A percentile compares a stretch with the other conserved stretches of the same genome.
phyloP scores from a whole-genome alignment of 2,329 filamentous ascomycete species.

The Xylariaceae sp. region DNA sequence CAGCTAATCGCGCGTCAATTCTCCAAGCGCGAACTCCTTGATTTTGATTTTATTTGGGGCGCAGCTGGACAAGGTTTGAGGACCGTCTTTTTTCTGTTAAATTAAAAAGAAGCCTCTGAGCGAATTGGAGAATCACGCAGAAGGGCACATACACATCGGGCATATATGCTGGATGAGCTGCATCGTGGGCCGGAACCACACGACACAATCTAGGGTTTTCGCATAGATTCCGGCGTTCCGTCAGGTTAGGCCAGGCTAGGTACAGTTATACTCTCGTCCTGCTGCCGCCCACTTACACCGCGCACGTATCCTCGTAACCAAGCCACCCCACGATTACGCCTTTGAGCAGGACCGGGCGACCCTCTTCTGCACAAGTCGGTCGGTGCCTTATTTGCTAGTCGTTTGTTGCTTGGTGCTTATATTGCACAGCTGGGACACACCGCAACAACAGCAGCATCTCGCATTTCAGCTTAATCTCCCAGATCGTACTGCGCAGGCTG shows the following conservation, averaged over 20 bases:
- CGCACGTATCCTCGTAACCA: conserved; percentile 2
- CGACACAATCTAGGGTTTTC: conserved; percentile 8
- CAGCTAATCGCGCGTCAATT: conserved; percentile 42
- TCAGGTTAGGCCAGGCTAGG: too few species aligned
- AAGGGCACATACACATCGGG: neutral
- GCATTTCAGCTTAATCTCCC: conserved; percentile 6
- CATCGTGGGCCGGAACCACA: conserved; percentile 22
- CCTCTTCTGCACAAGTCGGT: conserved; percentile 12
- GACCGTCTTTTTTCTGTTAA: conserved; percentile 1
- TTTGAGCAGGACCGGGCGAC: conserved; percentile 2
- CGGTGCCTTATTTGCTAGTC: too few species aligned
- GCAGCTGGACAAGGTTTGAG: conserved; percentile 4
- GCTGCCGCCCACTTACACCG: neutral
- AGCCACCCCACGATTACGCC: too few species aligned
- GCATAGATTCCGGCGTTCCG: neutral
- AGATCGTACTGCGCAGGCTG: conserved; percentile 26
- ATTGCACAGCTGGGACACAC: conserved; percentile 20
- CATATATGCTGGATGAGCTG: conserved; percentile 8
- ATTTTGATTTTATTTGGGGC: conserved; percentile 6
- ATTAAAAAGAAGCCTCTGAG: too few species aligned
- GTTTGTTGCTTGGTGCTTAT: conserved; percentile 24
- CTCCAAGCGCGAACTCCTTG: conserved; percentile 31
- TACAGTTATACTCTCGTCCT: neutral
- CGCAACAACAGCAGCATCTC: conserved; percentile 12
- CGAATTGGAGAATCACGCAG: conserved; percentile 5